Conservation (phyloP, 306 rosid genomes). For the Fragaria nilgerrensis region DNA sequence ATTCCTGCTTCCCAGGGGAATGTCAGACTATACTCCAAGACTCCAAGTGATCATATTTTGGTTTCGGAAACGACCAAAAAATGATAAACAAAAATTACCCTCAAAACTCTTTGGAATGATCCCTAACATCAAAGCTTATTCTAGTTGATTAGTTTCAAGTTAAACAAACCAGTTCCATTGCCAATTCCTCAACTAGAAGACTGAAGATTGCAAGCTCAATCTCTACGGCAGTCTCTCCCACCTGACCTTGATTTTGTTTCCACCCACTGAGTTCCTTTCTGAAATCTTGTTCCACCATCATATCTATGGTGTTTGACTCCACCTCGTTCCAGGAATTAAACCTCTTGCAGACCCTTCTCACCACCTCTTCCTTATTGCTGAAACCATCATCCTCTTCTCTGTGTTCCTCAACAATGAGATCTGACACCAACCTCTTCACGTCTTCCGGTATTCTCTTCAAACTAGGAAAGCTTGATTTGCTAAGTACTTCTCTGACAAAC, state of each 20-base stretch:
- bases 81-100: conserved; percentile 15
- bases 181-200: conserved; percentile 60
- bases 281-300: conserved; percentile 78
- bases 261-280: conserved; percentile 47
- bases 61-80: not conserved
- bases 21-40: conserved; percentile 44
- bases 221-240: conserved; percentile 47
- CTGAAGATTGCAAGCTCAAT: conserved; percentile 64
- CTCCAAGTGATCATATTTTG: conserved; percentile 40
- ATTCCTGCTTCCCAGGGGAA: conserved; percentile 31
- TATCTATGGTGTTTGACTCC: conserved; percentile 67
- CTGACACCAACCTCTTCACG: conserved; percentile 52
- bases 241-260: conserved; percentile 49
- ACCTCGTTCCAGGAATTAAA: conserved; percentile 71
- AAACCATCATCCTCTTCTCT: conserved; percentile 15
- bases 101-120: conserved; percentile 26
- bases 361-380: conserved; percentile 37
- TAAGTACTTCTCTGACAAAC: conserved; percentile 38
- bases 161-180: conserved; percentile 54
- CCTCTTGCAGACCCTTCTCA: conserved; percentile 47
- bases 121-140: conserved; percentile 22
- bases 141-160: conserved; percentile 25
- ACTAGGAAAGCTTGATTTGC: conserved; percentile 26
- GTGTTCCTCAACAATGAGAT: conserved; percentile 69
- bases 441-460: conserved; percentile 33